Percentiles rank a stretch among this genome's conserved stretches.
Conservation (phyloP, 129 eudicot species). For the Tanacetum coccineum region DNA sequence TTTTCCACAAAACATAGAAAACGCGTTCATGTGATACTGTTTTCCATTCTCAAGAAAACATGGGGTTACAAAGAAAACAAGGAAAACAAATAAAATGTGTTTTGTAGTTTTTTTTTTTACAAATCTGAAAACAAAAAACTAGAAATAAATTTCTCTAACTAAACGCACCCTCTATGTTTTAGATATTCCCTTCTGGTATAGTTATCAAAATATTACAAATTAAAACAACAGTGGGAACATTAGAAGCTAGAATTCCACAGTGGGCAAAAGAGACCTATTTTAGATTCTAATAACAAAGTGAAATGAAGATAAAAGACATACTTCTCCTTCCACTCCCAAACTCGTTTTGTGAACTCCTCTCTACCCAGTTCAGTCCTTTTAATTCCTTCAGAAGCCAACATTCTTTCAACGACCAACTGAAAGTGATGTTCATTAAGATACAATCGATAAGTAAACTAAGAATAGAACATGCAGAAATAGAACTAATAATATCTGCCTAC, state of each 20-base stretch:
- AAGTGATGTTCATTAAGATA: conserved; percentile 12
- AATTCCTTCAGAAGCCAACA: conserved; percentile 91
- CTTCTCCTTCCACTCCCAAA: conserved; percentile 99
- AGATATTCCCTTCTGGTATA: too few species aligned
- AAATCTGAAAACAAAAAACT: too few species aligned
- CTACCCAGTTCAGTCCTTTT: conserved; percentile 88
- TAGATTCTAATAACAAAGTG: not conserved
- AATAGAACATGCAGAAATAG: not conserved
- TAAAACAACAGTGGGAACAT: not conserved
- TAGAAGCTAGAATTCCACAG: not conserved
- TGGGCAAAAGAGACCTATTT: not conserved
- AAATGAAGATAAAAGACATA: conserved; percentile 32
- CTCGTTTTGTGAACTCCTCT: conserved; percentile 90
- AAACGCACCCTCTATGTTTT: too few species aligned
- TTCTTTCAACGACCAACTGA: conserved; percentile 96
- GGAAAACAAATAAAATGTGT: too few species aligned
- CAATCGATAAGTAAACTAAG: conserved; percentile 12
- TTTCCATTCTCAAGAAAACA: too few species aligned
- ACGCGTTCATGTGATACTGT: too few species aligned
- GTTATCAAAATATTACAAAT: not conserved
- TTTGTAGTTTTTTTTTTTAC: too few species aligned
- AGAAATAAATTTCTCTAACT: too few species aligned
- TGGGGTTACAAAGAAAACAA: too few species aligned
- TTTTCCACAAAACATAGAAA: too few species aligned
- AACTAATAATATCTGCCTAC: not conserved